Percentiles rank a stretch among this genome's conserved stretches.
Conservation (phyloP, 2,329 filamentous ascomycete species). For the Rhynchosporium secalis region DNA sequence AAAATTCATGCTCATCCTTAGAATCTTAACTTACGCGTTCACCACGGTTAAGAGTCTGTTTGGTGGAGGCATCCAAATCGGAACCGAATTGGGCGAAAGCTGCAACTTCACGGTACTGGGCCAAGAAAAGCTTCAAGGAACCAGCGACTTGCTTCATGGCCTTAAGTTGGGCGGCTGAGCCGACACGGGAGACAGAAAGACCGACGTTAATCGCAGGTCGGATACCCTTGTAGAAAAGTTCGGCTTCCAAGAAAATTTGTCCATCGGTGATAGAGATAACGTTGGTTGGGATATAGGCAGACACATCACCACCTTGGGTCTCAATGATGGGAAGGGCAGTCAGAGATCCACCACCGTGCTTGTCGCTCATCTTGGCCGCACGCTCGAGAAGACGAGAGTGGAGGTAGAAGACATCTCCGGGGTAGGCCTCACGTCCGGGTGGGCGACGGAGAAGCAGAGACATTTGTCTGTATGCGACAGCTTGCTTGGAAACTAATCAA, state of each 20-base stretch:
- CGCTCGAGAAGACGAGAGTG: conserved; percentile 99
- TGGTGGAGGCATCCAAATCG: conserved; percentile 97
- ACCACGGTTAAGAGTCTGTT: conserved; percentile 97
- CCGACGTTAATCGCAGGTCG: conserved; percentile 99
- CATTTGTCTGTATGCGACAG: conserved; percentile 98
- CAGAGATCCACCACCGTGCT: conserved; percentile 91
- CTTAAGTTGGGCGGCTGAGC: conserved; percentile 98
- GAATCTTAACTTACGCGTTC: conserved; percentile 71
- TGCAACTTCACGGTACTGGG: conserved; percentile 99
- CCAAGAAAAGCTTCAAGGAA: conserved; percentile 99
- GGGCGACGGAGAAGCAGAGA: conserved; percentile 96
- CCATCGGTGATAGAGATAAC: conserved; percentile 99
- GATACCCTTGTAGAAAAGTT: conserved; percentile 99
- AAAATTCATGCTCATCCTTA: conserved; percentile 29
- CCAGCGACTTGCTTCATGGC: conserved; percentile 99
- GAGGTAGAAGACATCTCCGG: conserved; percentile 98
- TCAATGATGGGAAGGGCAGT: conserved; percentile 98
- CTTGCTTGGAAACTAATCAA: conserved; percentile 76
- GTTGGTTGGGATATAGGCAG: conserved; percentile 99
- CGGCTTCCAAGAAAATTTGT: conserved; percentile 99
- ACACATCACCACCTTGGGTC: conserved; percentile 99
- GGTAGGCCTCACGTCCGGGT: conserved; percentile 98
- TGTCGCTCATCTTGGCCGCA: conserved; percentile 98
- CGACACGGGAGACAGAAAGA: conserved; percentile 99
- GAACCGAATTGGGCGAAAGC: conserved; percentile 99